Evolutionary conservation across 345 rosid species (phyloP), one percentile per base, ranked within the genome.

Genomic region (Iberis pinnata): DNA sequence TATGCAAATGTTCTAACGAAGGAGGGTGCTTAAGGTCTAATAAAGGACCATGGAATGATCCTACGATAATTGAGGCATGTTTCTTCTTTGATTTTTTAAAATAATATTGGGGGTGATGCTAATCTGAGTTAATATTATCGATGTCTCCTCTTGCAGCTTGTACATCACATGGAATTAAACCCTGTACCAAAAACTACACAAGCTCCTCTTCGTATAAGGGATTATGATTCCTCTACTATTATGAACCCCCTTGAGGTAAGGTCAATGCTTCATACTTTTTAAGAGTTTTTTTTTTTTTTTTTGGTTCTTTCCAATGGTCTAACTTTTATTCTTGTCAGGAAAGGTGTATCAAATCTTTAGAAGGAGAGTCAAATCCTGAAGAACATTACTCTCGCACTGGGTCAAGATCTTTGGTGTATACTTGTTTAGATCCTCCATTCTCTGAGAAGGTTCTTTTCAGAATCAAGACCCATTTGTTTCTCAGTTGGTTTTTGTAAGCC

Each of bases 21-120:
- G 96, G 98, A 79, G 98, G 92, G 47, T 90, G 98, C 65, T 85
- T 87, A 47, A 73, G 85, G 67, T 90, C 98, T 58, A 75, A 80
- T 50, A 84, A 82, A 76, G 98, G 98, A 60, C 98, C 96, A 10
- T 90, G 98, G 98, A 81, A 82, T 56, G 92, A 90, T 62, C 86
- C 89, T 40, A 82, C 74, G 20, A 73, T 87, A 71, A 64, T 82
- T 74, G 84, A 90, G 90, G 98, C 78, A 74, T 46, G 64, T 20
- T 5, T 18, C 25, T 13, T 40, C 42, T 25, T 18, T 29, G 45
- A 19, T 18, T 38, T 41, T 32, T 17, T 35, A 15, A 50, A 32
- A 33, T 38, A 51, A 44, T 43, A 40, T 50, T 37, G 47, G 68
- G 64, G 27, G 12, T 39, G 36, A 53, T 60, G 17, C 35, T 25